Conservation (phyloP, 768 basidiomycete species). For the Cytidiella melzeri region DNA sequence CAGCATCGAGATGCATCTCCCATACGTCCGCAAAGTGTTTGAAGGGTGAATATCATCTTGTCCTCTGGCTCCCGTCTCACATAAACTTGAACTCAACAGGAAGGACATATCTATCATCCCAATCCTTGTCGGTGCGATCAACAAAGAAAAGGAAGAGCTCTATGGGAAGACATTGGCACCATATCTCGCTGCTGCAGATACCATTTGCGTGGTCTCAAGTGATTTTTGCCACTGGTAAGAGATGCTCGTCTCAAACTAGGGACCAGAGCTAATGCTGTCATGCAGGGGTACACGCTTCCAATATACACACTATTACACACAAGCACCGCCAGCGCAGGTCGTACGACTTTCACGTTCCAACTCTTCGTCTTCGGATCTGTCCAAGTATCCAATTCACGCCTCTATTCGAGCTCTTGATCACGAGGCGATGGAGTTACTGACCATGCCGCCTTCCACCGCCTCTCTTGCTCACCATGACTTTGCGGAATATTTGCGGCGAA, state of each 20-base stretch:
- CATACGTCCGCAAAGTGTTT: conserved; percentile 82
- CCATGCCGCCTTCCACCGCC: conserved; percentile 47
- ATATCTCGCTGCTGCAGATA: conserved; percentile 71
- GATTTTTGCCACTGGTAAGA: conserved; percentile 97
- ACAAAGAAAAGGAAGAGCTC: conserved; percentile 46
- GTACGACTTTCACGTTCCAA: conserved; percentile 43
- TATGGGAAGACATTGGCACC: conserved; percentile 75
- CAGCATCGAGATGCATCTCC: conserved; percentile 96
- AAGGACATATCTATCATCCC: conserved; percentile 80
- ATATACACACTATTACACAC: conserved; percentile 84
- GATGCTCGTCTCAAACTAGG: neutral
- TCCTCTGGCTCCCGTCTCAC: neutral
- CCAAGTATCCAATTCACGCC: conserved; percentile 63
- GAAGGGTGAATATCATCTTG: conserved; percentile 47
- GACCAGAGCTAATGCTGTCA: neutral
- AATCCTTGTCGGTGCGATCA: conserved; percentile 80
- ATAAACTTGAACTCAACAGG: conserved; percentile 29
- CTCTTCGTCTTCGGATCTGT: conserved; percentile 30
- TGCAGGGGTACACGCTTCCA: conserved; percentile 77
- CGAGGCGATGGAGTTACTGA: conserved; percentile 74
- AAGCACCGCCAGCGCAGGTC: conserved; percentile 44
- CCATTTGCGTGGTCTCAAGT: conserved; percentile 85
- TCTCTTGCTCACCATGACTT: conserved; percentile 55
- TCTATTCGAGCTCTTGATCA: conserved; percentile 84
- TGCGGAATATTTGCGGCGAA: conserved; percentile 57